phyloP scores from a whole-genome alignment of 345 rosid species.

The Populus pruinosa region DNA sequence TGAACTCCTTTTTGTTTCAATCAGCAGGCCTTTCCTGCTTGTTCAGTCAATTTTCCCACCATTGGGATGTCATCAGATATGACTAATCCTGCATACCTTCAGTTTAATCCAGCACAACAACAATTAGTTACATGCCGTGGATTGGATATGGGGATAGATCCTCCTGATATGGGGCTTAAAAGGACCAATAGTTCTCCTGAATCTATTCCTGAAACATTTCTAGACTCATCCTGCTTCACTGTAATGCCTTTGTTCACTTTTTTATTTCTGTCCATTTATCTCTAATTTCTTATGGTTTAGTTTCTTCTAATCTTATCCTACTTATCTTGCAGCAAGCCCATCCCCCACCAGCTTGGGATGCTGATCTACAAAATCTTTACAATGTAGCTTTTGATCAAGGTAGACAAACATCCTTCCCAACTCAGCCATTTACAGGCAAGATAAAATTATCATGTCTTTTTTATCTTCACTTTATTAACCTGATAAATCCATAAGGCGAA shows the following conservation, averaged over 20 bases:
- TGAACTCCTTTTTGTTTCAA: not conserved
- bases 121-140: conserved; percentile 49
- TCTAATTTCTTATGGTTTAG: not conserved
- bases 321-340: conserved; percentile 48
- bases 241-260: conserved; percentile 30
- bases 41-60: conserved; percentile 33
- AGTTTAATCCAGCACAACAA: conserved; percentile 45
- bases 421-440: conserved; percentile 53
- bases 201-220: conserved; percentile 42
- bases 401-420: conserved; percentile 33
- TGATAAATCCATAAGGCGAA: conserved; percentile 18
- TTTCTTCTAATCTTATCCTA: not conserved
- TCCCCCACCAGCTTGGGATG: conserved; percentile 57
- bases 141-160: conserved; percentile 42
- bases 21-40: conserved; percentile 37
- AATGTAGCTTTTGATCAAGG: conserved; percentile 51
- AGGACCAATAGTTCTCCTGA: conserved; percentile 48
- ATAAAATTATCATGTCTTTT: conserved; percentile 18
- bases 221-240: conserved; percentile 44
- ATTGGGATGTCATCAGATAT: conserved; percentile 49
- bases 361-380: conserved; percentile 59
- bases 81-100: conserved; percentile 47
- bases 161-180: conserved; percentile 42
- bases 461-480: conserved; percentile 11
- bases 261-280: not conserved